Evolutionary conservation across 768 basidiomycete genomes (phyloP).

Genomic region (Phylloporus arenicola): DNA sequence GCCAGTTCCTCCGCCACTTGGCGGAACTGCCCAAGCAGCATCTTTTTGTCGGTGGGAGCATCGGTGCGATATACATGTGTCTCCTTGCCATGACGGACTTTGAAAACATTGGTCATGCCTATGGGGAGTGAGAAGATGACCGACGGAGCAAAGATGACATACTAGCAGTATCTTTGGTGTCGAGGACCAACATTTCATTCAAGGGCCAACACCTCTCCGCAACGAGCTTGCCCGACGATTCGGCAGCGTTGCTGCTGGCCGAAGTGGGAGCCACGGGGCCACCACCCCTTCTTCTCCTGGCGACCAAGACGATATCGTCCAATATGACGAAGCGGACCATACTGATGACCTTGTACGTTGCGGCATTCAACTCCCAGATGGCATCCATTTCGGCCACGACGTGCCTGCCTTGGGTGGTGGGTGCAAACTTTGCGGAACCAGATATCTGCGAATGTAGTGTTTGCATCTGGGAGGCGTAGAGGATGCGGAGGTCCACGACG

Average conservation of each 20-base stretch:
- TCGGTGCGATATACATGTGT: conserved; percentile 92
- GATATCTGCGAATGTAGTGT: conserved; percentile 85
- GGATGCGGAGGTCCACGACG: conserved; percentile 87
- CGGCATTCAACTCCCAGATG: conserved; percentile 81
- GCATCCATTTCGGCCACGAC: conserved; percentile 82
- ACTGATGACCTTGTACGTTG: conserved; percentile 90
- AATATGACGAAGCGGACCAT: conserved; percentile 86
- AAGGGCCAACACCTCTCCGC: conserved; percentile 93
- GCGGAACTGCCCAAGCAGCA: conserved; percentile 77
- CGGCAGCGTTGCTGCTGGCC: conserved; percentile 55
- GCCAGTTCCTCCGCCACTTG: conserved; percentile 90
- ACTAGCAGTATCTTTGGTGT: conserved; percentile 95
- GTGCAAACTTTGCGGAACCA: conserved; percentile 92
- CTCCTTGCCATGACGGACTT: conserved; percentile 89
- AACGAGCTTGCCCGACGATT: conserved; percentile 67
- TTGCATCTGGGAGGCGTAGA: conserved; percentile 95
- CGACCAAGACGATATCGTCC: conserved; percentile 88
- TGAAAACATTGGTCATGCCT: conserved; percentile 95
- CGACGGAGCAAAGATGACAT: conserved; percentile 19
- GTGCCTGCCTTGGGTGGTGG: conserved; percentile 86
- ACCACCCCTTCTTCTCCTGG: conserved; percentile 62
- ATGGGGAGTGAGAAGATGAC: conserved; percentile 4
- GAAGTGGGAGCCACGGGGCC: conserved; percentile 56
- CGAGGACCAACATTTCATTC: conserved; percentile 90
- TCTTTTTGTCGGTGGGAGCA: conserved; percentile 76